Percentiles rank a stretch among this genome's conserved stretches.
phyloP scores from a whole-genome alignment of 2,329 filamentous ascomycete species.

The Cordyceps tenuipes region DNA sequence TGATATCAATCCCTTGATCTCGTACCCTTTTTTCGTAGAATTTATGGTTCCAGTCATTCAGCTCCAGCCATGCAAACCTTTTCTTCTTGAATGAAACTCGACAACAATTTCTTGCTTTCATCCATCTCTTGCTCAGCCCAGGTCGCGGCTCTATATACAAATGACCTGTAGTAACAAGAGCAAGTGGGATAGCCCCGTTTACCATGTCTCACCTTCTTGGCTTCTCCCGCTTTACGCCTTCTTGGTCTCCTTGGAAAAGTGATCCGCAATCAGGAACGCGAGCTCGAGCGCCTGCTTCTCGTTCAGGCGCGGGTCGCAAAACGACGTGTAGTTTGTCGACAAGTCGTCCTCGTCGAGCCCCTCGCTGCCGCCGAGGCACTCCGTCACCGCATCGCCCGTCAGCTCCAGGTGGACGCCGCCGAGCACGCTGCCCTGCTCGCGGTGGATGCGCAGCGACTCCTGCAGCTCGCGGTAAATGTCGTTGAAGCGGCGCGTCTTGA shows the following conservation, averaged over 20 bases:
- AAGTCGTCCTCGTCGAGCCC: conserved; percentile 82
- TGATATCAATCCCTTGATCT: too few species aligned
- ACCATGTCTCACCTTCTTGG: too few species aligned
- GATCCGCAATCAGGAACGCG: conserved; percentile 85
- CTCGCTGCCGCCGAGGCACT: conserved; percentile 87
- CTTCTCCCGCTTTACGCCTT: not conserved
- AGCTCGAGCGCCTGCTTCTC: conserved; percentile 96
- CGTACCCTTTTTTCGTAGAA: too few species aligned
- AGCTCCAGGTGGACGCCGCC: conserved; percentile 93
- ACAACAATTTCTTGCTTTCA: not conserved
- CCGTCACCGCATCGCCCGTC: conserved; percentile 91
- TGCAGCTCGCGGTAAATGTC: conserved; percentile 84
- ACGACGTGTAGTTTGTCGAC: conserved; percentile 85
- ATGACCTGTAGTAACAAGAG: not conserved
- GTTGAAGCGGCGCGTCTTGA: conserved; percentile 88
- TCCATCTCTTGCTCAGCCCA: conserved; percentile 6
- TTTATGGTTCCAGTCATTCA: too few species aligned
- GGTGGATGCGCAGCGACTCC: conserved; percentile 77
- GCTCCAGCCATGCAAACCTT: too few species aligned
- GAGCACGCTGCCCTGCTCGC: conserved; percentile 73
- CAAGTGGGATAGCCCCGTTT: too few species aligned
- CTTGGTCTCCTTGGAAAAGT: conserved; percentile 44
- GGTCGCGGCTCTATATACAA: conserved; percentile 6
- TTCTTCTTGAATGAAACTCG: not conserved
- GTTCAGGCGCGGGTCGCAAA: conserved; percentile 90